Percentiles rank a stretch among this genome's conserved stretches.
phyloP scores from a whole-genome alignment of 2,329 filamentous ascomycete species.

The Drechmeria coniospora region DNA sequence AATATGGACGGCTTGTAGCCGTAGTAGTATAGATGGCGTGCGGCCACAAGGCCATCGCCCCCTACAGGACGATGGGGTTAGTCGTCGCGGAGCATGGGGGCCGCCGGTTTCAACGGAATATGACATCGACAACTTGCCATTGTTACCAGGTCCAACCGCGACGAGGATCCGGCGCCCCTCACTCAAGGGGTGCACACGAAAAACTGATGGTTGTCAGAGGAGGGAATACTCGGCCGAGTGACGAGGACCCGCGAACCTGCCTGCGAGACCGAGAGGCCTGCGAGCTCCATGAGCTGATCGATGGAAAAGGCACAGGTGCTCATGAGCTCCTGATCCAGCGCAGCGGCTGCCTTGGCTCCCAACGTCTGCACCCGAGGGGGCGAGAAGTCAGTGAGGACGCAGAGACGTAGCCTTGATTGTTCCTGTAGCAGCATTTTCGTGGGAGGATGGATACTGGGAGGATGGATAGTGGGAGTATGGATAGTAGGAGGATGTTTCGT shows the following conservation, averaged over 20 bases:
- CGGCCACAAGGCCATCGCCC: conserved; percentile 87
- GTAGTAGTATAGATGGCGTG: conserved; percentile 80
- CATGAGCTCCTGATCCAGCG: conserved; percentile 91
- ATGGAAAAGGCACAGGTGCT: conserved; percentile 74
- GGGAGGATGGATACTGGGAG: too few species aligned
- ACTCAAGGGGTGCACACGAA: conserved; percentile 61
- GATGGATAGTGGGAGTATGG: too few species aligned
- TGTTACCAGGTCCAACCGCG: conserved; percentile 76
- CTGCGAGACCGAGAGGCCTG: conserved; percentile 84
- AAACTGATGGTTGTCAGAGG: conserved; percentile 38
- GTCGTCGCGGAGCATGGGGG: not conserved
- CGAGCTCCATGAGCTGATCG: conserved; percentile 94
- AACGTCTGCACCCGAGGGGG: conserved; percentile 40
- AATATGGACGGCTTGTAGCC: conserved; percentile 81
- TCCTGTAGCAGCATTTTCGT: too few species aligned
- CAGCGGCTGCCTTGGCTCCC: conserved; percentile 71
- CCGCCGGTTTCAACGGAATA: too few species aligned
- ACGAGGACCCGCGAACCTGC: conserved; percentile 39
- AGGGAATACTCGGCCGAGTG: not conserved
- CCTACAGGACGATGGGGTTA: conserved; percentile 34
- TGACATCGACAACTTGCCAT: too few species aligned
- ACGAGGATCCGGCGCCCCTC: conserved; percentile 63
- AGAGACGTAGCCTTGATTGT: too few species aligned
- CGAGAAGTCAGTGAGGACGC: too few species aligned
- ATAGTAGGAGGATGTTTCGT: too few species aligned